Evolutionary conservation across 345 rosid genomes (phyloP), one percentile per base, ranked within the genome.

Genomic region (Ceriops tagal): DNA sequence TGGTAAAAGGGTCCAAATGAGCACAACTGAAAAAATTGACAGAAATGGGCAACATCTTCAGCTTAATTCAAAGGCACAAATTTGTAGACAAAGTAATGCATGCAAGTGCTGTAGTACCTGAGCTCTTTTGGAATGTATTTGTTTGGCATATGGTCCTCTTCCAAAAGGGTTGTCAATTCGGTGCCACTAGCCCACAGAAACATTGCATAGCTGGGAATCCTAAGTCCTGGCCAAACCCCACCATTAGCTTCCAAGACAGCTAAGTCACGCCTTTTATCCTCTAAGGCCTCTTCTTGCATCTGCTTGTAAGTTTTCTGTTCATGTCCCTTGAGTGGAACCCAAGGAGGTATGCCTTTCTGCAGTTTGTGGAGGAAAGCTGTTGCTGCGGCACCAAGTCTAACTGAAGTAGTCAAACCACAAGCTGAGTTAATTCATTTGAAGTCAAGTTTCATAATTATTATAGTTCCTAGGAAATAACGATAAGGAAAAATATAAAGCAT

Each of bases 101-200:
- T 3, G n/a, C 51, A 31, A 65, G 24, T 51, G 43, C 18, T n/a
- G 18, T 20, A 63, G 69, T 80, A 90, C 97, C 98, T 86, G 34
- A 93, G 80, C 53, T 85, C 87, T 81, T 86, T 90, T 20, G 98
- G 92, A 62, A 93, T 93, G 81, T 76, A 93, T 77, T 90, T 93
- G 78, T 93, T 93, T 6, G 97, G 97, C 98, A 93, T 90, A 81
- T 89, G 91, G 73, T 93, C 98, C 60, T 80, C 53, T 84, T 93
- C 97, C 77, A 93, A 70, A 47, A 77, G 68, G 35, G 86, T 75
- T 32, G 98, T 93, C 61, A 93, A 70, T 73, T 87, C 97, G 61
- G 98, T 49, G 32, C 98, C 98, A 78, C 97, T 80, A 51, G 97
- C 98, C 98, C 98, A 90, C 53, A 93, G 98, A 85, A 89, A 93